Evolutionary conservation across 208 protist species (phyloP), one percentile per base, ranked within the genome.

Genomic region (Wallacemonas rigidus): DNA sequence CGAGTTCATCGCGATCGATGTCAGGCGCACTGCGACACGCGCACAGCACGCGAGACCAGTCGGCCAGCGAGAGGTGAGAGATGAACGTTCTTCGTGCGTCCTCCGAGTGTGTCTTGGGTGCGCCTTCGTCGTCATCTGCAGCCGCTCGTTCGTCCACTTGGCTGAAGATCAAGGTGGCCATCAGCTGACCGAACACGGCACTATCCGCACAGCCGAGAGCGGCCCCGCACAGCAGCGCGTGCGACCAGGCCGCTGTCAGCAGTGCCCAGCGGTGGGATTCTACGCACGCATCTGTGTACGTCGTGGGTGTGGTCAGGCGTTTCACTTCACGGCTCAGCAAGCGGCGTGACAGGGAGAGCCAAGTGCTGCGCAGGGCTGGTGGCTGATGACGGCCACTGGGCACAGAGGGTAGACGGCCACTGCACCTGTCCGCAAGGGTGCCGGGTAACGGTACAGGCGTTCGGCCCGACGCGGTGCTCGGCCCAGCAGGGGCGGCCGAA

Each of bases 161-260:
- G 35, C 70, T 53, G 57, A 73, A 77, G 17, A 92, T 57, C 36
- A 92, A 39, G 44, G 58, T 82, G 6, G 86, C 83, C 7, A 94
- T 54, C 36, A 94, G 69, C 69, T 88, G 86, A 35, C 73, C 74
- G 61, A 83, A 94, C 6, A 88, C 45, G n/a, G 69, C 41, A n/a
- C 86, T 84, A 58, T 90, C 86, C 4, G 82, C 81, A 47, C 81
- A 88, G n/a, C 76, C 81, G 5, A 91, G 64, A 2, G 64, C 75
- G 2, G 80, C 81, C 36, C 86, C 89, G 56, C 80, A 84, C 54
- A 82, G 48, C 44, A 94, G 56, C 51, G 80, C 81, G 47, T 72
- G 60, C 50, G 60, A 65, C 60, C 60, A 65, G 11, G 60, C 60
- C 36, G 11, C 38, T 5, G 60, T 41, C 12, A 65, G 41, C n/a